Percentiles rank a stretch among this genome's conserved stretches.
Evolutionary conservation across 1,284 basidiomycete species (phyloP).

Genomic region (Trichosporon inkin): DNA sequence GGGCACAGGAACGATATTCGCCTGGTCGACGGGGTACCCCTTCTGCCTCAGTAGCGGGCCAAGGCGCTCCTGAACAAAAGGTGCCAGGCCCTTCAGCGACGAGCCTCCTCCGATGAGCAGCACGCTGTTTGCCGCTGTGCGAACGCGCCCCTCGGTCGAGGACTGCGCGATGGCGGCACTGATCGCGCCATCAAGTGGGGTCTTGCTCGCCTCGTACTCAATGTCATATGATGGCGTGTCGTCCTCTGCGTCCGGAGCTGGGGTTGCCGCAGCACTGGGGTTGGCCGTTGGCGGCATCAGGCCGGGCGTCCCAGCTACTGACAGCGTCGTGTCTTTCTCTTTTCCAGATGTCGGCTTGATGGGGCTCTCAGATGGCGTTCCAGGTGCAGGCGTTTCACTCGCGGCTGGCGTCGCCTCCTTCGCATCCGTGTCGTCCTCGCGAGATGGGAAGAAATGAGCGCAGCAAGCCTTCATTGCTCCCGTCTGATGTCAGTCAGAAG

Average conservation of each 20-base stretch:
- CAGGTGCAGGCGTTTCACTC: not conserved
- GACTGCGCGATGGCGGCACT: conserved; percentile 82
- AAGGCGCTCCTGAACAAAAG: conserved; percentile 43
- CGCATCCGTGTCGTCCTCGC: conserved; percentile 9
- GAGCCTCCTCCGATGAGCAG: conserved; percentile 80
- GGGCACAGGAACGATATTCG: conserved; percentile 84
- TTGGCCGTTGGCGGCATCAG: conserved; percentile 17
- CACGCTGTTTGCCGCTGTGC: conserved; percentile 82
- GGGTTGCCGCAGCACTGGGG: conserved; percentile 18
- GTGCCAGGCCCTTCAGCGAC: conserved; percentile 49
- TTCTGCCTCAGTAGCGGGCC: conserved; percentile 68
- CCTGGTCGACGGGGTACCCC: conserved; percentile 78
- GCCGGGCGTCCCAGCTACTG: conserved; percentile 2
- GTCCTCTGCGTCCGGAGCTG: conserved; percentile 19
- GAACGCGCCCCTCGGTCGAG: conserved; percentile 81
- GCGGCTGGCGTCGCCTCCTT: conserved; percentile 16
- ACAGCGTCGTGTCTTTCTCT: not conserved
- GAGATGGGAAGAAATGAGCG: conserved; percentile 62
- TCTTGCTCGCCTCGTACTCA: conserved; percentile 73
- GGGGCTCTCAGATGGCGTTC: not conserved
- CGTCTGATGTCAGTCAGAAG: conserved; percentile 54
- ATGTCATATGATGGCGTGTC: conserved; percentile 21
- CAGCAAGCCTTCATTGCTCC: conserved; percentile 81
- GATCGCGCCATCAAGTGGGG: conserved; percentile 90
- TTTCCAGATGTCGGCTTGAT: not conserved